These are phyloP conservation scores for Isoetes taiwanensis DNA, from an alignment of 75 land plant species.

Conservation along the genomic window DNA sequence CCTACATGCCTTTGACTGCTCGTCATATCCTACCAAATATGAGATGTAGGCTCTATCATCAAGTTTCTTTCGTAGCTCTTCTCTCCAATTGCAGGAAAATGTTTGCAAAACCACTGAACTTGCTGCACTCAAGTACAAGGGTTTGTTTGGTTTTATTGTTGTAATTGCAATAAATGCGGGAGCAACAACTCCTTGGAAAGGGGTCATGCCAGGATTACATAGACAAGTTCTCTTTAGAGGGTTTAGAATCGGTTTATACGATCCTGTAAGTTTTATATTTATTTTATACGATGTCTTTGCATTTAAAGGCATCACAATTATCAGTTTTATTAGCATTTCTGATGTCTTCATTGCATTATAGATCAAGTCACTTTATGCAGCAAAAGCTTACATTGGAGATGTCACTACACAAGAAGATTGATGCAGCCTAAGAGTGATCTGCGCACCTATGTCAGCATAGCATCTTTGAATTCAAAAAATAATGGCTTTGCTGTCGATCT, in stretches of 20 bases:
- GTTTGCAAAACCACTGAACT: no score
- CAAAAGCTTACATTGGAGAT: constrained; percentile 80
- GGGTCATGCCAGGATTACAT: constrained; percentile 87
- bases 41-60: no score
- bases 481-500: no score
- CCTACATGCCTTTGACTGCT: no score
- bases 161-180: constrained; percentile 97
- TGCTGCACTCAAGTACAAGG: constrained; percentile 58
- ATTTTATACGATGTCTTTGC: not conserved
- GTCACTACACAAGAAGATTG: constrained; percentile 74
- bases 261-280: constrained; percentile 49
- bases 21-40: no score
- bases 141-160: constrained; percentile 77
- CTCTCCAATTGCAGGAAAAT: no score
- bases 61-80: no score
- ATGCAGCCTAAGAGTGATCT: no score
- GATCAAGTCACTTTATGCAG: constrained; percentile 75
- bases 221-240: constrained; percentile 91
- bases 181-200: constrained; percentile 67
- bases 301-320: no score
- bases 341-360: constrained; percentile 14
- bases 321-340: no score
- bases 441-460: no score
- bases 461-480: no score
- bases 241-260: constrained; percentile 87